Evolutionary conservation across 306 rosid genomes (phyloP).

Genomic region (Calophaca sinica): DNA sequence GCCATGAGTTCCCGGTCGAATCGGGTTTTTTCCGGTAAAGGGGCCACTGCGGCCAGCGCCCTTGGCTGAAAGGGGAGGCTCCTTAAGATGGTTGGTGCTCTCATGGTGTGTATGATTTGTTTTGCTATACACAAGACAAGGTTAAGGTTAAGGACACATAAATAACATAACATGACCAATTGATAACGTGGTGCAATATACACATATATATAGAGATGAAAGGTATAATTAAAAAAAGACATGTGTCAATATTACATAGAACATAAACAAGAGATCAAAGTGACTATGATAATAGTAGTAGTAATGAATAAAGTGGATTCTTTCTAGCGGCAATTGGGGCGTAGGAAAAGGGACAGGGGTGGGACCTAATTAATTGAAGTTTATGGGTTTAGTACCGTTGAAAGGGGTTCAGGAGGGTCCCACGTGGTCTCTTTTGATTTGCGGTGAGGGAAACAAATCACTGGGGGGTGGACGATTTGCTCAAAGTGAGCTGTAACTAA

Average conservation of each 20-base stretch:
- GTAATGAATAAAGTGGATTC: conserved; percentile 38
- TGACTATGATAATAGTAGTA: not conserved
- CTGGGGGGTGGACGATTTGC: conserved; percentile 6
- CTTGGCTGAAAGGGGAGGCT: conserved; percentile 43
- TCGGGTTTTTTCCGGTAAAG: conserved; percentile 41
- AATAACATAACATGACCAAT: not conserved
- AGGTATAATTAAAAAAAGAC: conserved; percentile 14
- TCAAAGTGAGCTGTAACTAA: conserved; percentile 43
- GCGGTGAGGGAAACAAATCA: conserved; percentile 43
- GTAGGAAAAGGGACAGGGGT: conserved; percentile 16
- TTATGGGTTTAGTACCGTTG: conserved; percentile 32
- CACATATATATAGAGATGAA: conserved; percentile 33
- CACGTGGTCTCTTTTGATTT: conserved; percentile 12
- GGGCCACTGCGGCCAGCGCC: conserved; percentile 35
- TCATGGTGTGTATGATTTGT: conserved; percentile 34
- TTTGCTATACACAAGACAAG: not conserved
- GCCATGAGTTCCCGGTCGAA: conserved; percentile 48
- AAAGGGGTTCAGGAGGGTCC: conserved; percentile 10
- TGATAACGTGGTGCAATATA: conserved; percentile 28
- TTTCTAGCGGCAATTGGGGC: conserved; percentile 35
- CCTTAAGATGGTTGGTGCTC: conserved; percentile 48
- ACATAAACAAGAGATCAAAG: not conserved
- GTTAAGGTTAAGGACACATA: not conserved
- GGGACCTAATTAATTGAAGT: conserved; percentile 37
- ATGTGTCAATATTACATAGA: conserved; percentile 28